These are phyloP conservation scores for Citrus trifoliata DNA, from an alignment of 345 rosid genomes.

Conservation along the genomic window DNA sequence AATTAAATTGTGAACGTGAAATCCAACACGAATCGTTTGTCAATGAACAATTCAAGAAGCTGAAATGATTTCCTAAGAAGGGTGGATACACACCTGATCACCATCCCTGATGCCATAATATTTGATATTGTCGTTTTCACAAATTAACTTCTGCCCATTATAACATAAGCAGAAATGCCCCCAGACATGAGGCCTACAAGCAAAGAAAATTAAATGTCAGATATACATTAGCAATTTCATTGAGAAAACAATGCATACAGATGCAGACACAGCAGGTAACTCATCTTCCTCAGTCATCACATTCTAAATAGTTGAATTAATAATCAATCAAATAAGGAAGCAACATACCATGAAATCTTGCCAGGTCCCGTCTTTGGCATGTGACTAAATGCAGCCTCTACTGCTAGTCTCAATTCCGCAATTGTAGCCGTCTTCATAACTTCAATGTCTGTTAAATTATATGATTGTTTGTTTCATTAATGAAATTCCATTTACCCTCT, in stretches of 20 bases:
- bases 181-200: slow-evolving; percentile 86
- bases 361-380: slow-evolving; percentile 55
- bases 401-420: slow-evolving; percentile 67
- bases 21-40: background rate
- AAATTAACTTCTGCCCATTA: slow-evolving; percentile 51
- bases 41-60: background rate
- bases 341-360: slow-evolving; percentile 70
- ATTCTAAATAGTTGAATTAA: no score
- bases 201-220: background rate
- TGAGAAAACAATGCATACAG: background rate
- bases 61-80: background rate
- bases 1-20: background rate
- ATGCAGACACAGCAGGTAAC: background rate
- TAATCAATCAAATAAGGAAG: no score
- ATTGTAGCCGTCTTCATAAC: slow-evolving; percentile 61
- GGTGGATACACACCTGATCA: slow-evolving; percentile 53
- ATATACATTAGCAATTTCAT: background rate
- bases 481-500: background rate
- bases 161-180: slow-evolving; percentile 74
- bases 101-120: slow-evolving; percentile 75
- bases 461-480: no score
- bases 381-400: slow-evolving; percentile 72
- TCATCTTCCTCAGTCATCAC: background rate
- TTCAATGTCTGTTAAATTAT: slow-evolving; percentile 43
- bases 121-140: slow-evolving; percentile 45